Base-by-base conservation (phyloP, 805 yeast genomes). In the Candida golubevii region DNA sequence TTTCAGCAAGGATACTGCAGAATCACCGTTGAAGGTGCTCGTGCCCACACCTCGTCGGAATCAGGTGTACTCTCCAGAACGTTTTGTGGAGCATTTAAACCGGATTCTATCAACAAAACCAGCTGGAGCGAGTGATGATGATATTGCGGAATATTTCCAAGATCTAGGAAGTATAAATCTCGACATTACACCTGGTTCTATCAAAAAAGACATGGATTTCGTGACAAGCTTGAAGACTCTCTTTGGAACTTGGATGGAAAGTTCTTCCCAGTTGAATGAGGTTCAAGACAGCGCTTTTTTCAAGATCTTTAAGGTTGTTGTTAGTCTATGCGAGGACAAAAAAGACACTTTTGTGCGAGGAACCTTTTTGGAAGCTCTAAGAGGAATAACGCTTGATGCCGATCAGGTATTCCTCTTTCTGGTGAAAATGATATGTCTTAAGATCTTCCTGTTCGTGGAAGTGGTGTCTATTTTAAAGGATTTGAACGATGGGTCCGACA, bases 1-100 rank as follows among this genome's bases (percentile, higher is more conserved):
- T 33, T 55, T 57, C 54, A 48, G 56, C 26, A 55, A 61, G 44
- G 62, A 61, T 9, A 57, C 60, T 2, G 56, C 53, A 4, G 73
- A 67, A 8, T 63, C 72, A 1, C 74, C 74, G 0, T 55, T 69
- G 61, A 63, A 59, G 32, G 58, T 66, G 3, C 58, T 51, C 37
- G 50, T 57, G 0, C 57, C 51, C 3, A 56, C 54, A 4, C 50
- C 47, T 13, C 54, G 49, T 31, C 50, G 46, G 7, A 56, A 55
- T 8, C 63, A 59, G 26, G 37, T 39, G 4, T 61, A 57, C 35
- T 51, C 61, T 1, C 49, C 52, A 4, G 56, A 53, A 11, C 58
- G 54, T 8, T 67, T 69, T 42, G 54, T 58, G 29, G 49, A 49
- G 12, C 69, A 65, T 35, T 53, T 69, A 32, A 59, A 60, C 15